Conservation (phyloP, 1,284 basidiomycete genomes). For the Heterobasidion irregulare region DNA sequence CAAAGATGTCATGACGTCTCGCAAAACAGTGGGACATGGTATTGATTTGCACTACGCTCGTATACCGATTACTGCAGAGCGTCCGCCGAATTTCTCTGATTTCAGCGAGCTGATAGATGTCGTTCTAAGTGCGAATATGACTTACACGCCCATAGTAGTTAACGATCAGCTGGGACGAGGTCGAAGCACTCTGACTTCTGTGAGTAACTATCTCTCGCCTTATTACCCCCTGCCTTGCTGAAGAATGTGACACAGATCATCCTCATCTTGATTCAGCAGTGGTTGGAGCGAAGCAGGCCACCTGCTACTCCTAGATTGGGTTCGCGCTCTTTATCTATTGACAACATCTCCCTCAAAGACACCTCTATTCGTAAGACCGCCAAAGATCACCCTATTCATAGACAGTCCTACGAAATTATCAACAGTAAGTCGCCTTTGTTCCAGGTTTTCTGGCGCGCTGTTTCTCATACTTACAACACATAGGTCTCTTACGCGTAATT, state of each 20-base stretch:
- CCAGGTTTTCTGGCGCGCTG: neutral
- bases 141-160: slow-evolving; percentile 79
- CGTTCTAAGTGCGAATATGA: slow-evolving; percentile 67
- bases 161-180: slow-evolving; percentile 97
- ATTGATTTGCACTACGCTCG: slow-evolving; percentile 75
- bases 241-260: slow-evolving; percentile 46
- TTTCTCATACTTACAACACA: neutral
- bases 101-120: slow-evolving; percentile 76
- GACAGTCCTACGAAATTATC: slow-evolving; percentile 72
- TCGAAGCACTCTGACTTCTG: slow-evolving; percentile 86
- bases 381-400: slow-evolving; percentile 21
- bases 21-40: slow-evolving; percentile 31
- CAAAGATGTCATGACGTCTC: slow-evolving; percentile 82
- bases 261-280: slow-evolving; percentile 80
- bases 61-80: slow-evolving; percentile 87
- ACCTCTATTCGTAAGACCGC: slow-evolving; percentile 20
- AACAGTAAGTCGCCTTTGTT: slow-evolving; percentile 47
- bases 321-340: slow-evolving; percentile 29
- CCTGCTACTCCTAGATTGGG: slow-evolving; percentile 28
- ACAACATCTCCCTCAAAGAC: slow-evolving; percentile 21
- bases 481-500: slow-evolving; percentile 89
- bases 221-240: neutral
- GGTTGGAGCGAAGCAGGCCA: slow-evolving; percentile 49
- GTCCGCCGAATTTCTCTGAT: slow-evolving; percentile 63
- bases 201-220: slow-evolving; percentile 17